These are phyloP conservation scores for Aspergillus cristatus DNA, from an alignment of 495 filamentous ascomycete genomes.

Conservation along the genomic window DNA sequence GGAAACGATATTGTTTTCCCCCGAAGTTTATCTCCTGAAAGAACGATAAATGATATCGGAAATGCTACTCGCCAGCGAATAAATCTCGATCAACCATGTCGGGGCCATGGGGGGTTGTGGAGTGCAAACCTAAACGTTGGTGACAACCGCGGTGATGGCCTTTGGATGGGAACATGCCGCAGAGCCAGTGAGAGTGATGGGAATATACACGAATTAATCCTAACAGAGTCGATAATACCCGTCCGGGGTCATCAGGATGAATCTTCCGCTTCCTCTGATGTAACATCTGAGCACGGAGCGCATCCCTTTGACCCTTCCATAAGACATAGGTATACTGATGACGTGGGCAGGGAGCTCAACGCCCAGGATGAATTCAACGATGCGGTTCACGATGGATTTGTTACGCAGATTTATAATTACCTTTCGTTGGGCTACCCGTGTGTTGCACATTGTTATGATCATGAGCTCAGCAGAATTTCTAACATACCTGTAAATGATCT, in stretches of 20 bases:
- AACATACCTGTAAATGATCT: conserved; percentile 55
- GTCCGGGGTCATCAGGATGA: background rate
- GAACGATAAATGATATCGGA: conserved; percentile 65
- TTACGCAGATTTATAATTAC: conserved; percentile 95
- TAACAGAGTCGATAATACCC: conserved; percentile 19
- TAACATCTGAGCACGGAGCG: background rate
- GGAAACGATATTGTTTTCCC: conserved; percentile 68
- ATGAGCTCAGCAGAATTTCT: conserved; percentile 72
- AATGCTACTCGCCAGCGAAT: conserved; percentile 28
- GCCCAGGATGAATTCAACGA: conserved; percentile 44
- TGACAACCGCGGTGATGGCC: conserved; percentile 27
- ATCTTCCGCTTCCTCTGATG: conserved; percentile 2
- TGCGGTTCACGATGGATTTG: conserved; percentile 74
- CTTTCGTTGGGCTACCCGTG: conserved; percentile 84
- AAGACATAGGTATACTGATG: background rate
- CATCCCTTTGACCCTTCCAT: background rate
- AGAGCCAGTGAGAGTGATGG: conserved; percentile 8
- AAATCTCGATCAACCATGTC: conserved; percentile 32
- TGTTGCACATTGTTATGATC: conserved; percentile 70
- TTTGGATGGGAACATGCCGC: conserved; percentile 60
- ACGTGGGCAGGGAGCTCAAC: conserved; percentile 36
- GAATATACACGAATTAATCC: conserved; percentile 1
- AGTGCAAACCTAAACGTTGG: conserved; percentile 22
- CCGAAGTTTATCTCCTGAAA: conserved; percentile 65
- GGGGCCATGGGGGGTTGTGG: conserved; percentile 34